phyloP scores from a whole-genome alignment of 768 basidiomycete genomes.

The Peribolospora baueri region DNA sequence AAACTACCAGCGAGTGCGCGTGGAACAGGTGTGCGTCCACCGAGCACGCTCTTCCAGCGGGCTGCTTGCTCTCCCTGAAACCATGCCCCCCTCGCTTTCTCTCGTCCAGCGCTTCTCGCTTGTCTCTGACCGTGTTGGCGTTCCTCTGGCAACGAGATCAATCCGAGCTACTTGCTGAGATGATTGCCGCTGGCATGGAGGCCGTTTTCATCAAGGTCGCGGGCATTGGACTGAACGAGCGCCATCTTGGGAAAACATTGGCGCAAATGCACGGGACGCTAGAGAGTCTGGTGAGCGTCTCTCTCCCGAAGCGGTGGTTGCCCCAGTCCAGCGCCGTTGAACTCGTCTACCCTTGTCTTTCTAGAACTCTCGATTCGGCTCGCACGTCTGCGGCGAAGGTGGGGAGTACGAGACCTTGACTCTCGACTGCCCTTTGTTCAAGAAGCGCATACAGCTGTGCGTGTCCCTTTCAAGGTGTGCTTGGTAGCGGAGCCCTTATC shows the following conservation, averaged over 20 bases:
- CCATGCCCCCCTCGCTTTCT: neutral
- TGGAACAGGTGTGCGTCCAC: slow-evolving; percentile 72
- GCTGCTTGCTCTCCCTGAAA: neutral
- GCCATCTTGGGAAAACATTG: slow-evolving; percentile 45
- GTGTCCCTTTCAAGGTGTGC: slow-evolving; percentile 11
- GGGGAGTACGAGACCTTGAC: slow-evolving; percentile 95
- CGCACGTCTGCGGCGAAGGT: slow-evolving; percentile 89
- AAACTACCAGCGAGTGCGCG: slow-evolving; percentile 84
- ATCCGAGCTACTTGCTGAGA: slow-evolving; percentile 55
- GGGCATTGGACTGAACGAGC: slow-evolving; percentile 47
- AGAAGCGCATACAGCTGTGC: slow-evolving; percentile 44
- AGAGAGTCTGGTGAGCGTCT: slow-evolving; percentile 32
- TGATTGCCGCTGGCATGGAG: slow-evolving; percentile 55
- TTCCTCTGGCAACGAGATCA: slow-evolving; percentile 93
- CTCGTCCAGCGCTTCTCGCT: slow-evolving; percentile 39
- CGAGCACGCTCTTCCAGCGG: too few relatives aligned
- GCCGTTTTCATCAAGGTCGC: slow-evolving; percentile 85
- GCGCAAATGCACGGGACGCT: slow-evolving; percentile 49
- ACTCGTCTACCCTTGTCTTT: neutral
- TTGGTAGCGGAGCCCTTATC: neutral
- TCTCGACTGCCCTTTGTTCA: slow-evolving; percentile 69
- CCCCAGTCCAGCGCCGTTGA: neutral
- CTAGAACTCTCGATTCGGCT: slow-evolving; percentile 58
- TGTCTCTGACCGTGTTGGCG: slow-evolving; percentile 51
- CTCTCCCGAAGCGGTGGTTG: neutral